Conservation (phyloP, 805 yeast genomes). For the Suhomyces xylopsoci region DNA sequence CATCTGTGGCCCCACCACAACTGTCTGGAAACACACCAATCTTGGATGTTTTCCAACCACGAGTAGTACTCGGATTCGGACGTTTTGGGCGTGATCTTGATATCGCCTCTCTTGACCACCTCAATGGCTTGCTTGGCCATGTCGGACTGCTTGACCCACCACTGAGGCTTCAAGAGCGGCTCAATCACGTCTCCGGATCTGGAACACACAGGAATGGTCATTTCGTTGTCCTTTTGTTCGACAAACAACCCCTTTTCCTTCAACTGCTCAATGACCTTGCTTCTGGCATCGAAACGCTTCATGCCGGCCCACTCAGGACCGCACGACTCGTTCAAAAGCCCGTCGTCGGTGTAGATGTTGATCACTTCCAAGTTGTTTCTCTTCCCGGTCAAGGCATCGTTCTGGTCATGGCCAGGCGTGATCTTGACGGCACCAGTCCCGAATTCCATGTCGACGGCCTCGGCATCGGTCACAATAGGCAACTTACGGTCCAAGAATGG, state of each 20-base stretch:
- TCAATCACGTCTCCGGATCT: constrained; percentile 97
- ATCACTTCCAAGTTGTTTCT: constrained; percentile 85
- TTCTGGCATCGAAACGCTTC: constrained; percentile 93
- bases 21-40: constrained; percentile 98
- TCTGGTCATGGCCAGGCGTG: constrained; percentile 97
- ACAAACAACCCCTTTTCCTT: constrained; percentile 70
- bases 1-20: constrained; percentile 97
- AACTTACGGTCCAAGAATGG: constrained; percentile 83
- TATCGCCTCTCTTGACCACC: constrained; percentile 79
- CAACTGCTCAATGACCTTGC: constrained; percentile 74
- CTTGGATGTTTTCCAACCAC: constrained; percentile 95
- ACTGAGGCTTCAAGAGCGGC: constrained; percentile 96
- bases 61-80: constrained; percentile 92
- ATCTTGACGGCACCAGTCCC: constrained; percentile 99
- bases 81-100: constrained; percentile 79
- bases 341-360: constrained; percentile 90
- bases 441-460: constrained; percentile 97
- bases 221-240: constrained; percentile 90
- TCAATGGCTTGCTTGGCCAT: constrained; percentile 86
- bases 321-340: constrained; percentile 84
- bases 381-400: constrained; percentile 95
- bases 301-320: constrained; percentile 84
- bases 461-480: constrained; percentile 86
- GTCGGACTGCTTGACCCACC: constrained; percentile 94
- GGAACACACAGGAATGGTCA: constrained; percentile 91